Evolutionary conservation across 352 stramenopile species (phyloP), one percentile per base, ranked within the genome.

Genomic region (Globisporangium recalcitrans): DNA sequence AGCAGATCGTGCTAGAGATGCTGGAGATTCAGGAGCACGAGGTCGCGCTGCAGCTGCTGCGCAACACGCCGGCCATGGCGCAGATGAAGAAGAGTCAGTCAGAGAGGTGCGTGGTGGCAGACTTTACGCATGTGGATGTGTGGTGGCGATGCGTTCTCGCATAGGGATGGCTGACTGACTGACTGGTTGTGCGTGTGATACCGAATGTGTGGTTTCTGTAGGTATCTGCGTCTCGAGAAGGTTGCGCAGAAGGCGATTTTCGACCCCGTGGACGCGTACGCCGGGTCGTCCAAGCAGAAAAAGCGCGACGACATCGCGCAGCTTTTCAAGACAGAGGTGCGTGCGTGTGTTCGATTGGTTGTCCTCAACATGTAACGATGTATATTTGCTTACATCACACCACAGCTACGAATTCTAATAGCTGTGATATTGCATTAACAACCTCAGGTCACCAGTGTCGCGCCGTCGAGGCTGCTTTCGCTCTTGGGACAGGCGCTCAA

Each of bases 401-500:
- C 9, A 46, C 7, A 34, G 7, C 26, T 62, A 2, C 8, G 16
- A 31, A 7, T 40, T 46, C 60, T 58, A 31, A 26, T 10, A 26
- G 27, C 4, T 38, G 32, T 55, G 19, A 9, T 55, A 4, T n/a
- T 24, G 27, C 54, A 44, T 29, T 38, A 4, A 14, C 36, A 11
- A 16, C 1, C 0, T 4, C 32, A 80, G 64, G 58, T 81, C 0
- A 70, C 73, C 2, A 85, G 81, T 22, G 88, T 94, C 13, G 74
- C 81, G n/a, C 92, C 92, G n/a, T 95, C 88, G 13, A 71, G 90
- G 27, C 72, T 98, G 44, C 62, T 97, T n/a, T 74, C 87, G 57
- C 68, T 98, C 21, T 62, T 97, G 19, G 84, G 87, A 2, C 85
- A 97, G 68, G 88, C 91, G 31, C 73, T 98, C 44, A 96, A 97